These are phyloP conservation scores for Magnaporthiopsis incrustans DNA, from an alignment of 2,329 filamentous ascomycete genomes.

Conservation along the genomic window DNA sequence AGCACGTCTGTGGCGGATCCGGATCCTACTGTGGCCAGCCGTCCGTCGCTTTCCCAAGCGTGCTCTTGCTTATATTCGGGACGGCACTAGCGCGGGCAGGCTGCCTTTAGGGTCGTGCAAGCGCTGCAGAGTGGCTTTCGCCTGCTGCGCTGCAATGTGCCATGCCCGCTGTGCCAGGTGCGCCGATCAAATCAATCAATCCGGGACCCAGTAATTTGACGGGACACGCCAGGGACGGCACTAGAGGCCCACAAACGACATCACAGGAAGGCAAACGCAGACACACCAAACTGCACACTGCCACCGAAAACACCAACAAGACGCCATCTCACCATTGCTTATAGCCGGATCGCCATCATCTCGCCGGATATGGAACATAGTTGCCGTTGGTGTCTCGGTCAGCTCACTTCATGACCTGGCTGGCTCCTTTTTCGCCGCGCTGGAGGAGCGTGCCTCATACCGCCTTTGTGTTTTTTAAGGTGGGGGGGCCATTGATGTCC, in stretches of 20 bases:
- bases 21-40: background rate
- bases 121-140: too few relatives aligned
- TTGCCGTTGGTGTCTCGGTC: background rate
- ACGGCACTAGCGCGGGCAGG: background rate
- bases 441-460: background rate
- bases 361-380: background rate
- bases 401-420: background rate
- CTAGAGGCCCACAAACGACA: too few relatives aligned
- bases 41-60: background rate
- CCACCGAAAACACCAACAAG: too few relatives aligned
- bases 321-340: too few relatives aligned
- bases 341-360: too few relatives aligned
- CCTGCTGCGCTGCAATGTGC: too few relatives aligned
- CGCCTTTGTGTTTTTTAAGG: background rate
- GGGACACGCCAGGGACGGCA: too few relatives aligned
- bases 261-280: too few relatives aligned
- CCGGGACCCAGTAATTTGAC: too few relatives aligned
- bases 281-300: too few relatives aligned
- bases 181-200: too few relatives aligned
- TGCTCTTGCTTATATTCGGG: background rate
- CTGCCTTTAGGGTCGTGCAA: background rate
- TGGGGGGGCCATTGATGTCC: background rate
- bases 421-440: background rate
- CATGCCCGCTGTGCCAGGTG: too few relatives aligned
- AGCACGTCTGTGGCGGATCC: background rate